Percentiles rank a stretch among this genome's conserved stretches.
phyloP scores from a whole-genome alignment of 176 grass and related monocot species.

The Secale cereale region DNA sequence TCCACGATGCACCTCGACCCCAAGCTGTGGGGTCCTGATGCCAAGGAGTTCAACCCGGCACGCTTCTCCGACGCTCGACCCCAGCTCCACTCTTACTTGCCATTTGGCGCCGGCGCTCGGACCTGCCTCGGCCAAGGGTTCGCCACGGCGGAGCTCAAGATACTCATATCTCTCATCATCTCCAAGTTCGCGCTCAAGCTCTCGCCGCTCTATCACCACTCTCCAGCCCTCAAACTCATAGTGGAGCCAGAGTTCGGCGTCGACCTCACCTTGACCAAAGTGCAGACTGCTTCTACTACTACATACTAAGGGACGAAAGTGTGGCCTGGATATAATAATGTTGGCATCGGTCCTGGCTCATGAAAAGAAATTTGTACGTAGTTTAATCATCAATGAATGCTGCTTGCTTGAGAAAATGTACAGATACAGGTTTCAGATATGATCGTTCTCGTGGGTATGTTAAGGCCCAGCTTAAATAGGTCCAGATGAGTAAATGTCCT shows the following conservation, averaged over 20 bases:
- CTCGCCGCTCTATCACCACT: constrained; percentile 56
- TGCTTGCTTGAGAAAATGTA: constrained; percentile 14
- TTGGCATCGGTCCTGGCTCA: background rate
- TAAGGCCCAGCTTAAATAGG: constrained; percentile 4
- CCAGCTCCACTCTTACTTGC: constrained; percentile 68
- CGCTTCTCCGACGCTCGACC: constrained; percentile 67
- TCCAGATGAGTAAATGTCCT: background rate
- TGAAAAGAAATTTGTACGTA: background rate
- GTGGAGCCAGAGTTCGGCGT: constrained; percentile 87
- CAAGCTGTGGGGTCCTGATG: constrained; percentile 69
- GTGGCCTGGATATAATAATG: background rate
- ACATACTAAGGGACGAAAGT: background rate
- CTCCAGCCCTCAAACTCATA: constrained; percentile 72
- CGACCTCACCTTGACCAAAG: constrained; percentile 51
- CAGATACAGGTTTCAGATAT: constrained; percentile 22
- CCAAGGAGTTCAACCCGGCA: constrained; percentile 75
- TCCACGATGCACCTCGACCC: constrained; percentile 88
- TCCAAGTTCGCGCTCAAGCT: constrained; percentile 68
- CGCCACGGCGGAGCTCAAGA: constrained; percentile 89
- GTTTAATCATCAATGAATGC: background rate
- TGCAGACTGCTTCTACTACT: background rate
- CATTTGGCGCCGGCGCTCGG: constrained; percentile 82
- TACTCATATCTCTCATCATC: constrained; percentile 72
- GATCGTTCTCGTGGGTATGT: constrained; percentile 7
- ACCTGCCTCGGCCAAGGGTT: constrained; percentile 96